phyloP scores from a whole-genome alignment of 768 basidiomycete genomes.

The Cyclocybe cylindracea region DNA sequence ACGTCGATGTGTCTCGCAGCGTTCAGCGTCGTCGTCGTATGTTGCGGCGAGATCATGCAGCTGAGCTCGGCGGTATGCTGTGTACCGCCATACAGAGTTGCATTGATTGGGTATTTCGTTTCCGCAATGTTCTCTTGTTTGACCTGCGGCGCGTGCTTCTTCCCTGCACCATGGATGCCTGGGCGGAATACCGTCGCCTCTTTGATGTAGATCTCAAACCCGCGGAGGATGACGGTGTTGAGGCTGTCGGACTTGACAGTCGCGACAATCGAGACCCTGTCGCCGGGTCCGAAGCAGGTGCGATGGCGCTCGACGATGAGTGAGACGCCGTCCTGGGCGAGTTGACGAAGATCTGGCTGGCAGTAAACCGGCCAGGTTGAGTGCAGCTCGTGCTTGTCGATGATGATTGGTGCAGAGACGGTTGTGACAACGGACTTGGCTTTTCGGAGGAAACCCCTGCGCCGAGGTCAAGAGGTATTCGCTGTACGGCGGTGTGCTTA shows the following conservation, averaged over 20 bases:
- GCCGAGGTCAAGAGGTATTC: constrained; percentile 5
- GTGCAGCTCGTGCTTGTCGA: constrained; percentile 93
- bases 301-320: constrained; percentile 75
- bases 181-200: constrained; percentile 80
- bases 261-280: constrained; percentile 72
- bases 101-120: constrained; percentile 70
- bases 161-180: constrained; percentile 52
- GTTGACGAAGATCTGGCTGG: constrained; percentile 71
- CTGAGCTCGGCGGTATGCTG: constrained; percentile 73
- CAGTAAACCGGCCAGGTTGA: constrained; percentile 92
- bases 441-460: constrained; percentile 82
- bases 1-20: constrained; percentile 86
- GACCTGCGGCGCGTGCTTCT: constrained; percentile 60
- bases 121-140: constrained; percentile 61
- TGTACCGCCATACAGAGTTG: constrained; percentile 71
- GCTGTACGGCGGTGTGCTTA: not conserved
- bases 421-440: constrained; percentile 70
- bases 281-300: constrained; percentile 86
- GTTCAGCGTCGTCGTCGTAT: constrained; percentile 80
- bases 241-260: constrained; percentile 71
- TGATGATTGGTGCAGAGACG: constrained; percentile 70
- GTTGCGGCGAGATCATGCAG: constrained; percentile 68
- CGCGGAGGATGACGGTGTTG: constrained; percentile 72
- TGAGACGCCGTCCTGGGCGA: constrained; percentile 66
- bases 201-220: constrained; percentile 79